A percentile compares a stretch with the other conserved stretches of the same genome.
Conservation (phyloP, 148 eudicot species). For the Fagopyrum esculentum region DNA sequence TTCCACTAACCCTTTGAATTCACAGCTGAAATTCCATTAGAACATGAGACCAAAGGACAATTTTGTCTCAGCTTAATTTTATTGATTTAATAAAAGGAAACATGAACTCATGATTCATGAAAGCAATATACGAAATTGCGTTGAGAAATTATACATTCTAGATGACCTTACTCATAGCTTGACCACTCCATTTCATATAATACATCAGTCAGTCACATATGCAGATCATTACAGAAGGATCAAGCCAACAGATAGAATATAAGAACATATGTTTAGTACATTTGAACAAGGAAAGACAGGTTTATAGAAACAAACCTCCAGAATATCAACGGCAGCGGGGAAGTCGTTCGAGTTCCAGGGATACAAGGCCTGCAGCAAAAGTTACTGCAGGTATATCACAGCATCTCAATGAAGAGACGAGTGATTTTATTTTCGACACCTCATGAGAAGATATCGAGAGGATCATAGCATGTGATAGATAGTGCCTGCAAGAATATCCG, state of each 20-base stretch:
- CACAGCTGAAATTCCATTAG: neutral
- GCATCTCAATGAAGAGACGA: slow-evolving; percentile 41
- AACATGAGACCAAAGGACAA: neutral
- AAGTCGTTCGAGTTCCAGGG: slow-evolving; percentile 39
- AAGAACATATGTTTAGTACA: neutral
- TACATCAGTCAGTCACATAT: neutral
- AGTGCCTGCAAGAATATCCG: slow-evolving; percentile 67
- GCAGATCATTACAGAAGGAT: neutral
- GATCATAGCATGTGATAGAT: slow-evolving; percentile 72
- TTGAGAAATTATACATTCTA: neutral
- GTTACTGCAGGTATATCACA: slow-evolving; percentile 34
- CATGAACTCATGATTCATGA: too few relatives aligned
- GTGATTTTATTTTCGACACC: slow-evolving; percentile 41
- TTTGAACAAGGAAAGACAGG: slow-evolving; percentile 13
- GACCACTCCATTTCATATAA: neutral
- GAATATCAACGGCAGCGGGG: neutral
- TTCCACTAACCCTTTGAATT: too few relatives aligned
- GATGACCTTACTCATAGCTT: neutral
- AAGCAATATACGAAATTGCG: neutral
- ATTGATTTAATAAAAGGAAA: too few relatives aligned
- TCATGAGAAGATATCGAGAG: slow-evolving; percentile 52
- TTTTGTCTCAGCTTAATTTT: neutral
- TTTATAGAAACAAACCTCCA: neutral
- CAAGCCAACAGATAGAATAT: neutral
- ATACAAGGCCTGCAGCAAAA: slow-evolving; percentile 50